Conservation (phyloP, 2,329 filamentous ascomycete species). For the Pseudogymnoascus sp. region DNA sequence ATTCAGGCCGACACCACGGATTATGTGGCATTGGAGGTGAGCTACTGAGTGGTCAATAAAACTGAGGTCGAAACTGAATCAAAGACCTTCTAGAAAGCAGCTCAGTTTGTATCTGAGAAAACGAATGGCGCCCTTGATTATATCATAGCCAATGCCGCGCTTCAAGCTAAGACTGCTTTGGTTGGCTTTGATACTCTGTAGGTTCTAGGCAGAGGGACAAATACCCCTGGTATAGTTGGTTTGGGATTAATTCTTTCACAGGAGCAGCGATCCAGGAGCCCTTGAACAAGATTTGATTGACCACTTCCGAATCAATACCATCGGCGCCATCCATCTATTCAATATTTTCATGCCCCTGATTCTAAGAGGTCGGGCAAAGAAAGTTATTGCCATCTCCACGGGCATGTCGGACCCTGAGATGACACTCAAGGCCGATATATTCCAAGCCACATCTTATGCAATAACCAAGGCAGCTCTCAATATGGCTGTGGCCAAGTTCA, state of each 20-base stretch:
- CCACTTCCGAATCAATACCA: constrained; percentile 38
- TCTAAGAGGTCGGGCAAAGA: constrained; percentile 41
- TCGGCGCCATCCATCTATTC: constrained; percentile 45
- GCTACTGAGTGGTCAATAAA: constrained; percentile 12
- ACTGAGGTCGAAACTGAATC: constrained; percentile 12
- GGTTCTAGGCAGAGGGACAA: constrained; percentile 17
- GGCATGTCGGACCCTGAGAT: constrained; percentile 40
- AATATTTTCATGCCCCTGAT: constrained; percentile 45
- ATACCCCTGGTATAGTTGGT: constrained; percentile 5
- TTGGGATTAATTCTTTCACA: constrained; percentile 15
- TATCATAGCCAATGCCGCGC: constrained; percentile 42
- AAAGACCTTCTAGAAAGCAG: constrained; percentile 17
- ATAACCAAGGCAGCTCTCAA: constrained; percentile 46
- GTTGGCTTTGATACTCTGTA: constrained; percentile 33
- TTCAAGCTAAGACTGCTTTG: constrained; percentile 24
- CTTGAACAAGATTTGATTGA: constrained; percentile 30
- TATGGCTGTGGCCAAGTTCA: constrained; percentile 44
- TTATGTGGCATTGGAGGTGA: constrained; percentile 15
- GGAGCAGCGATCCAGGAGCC: constrained; percentile 20
- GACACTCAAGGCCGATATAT: constrained; percentile 31
- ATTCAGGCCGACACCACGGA: constrained; percentile 17
- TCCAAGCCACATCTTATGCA: constrained; percentile 34
- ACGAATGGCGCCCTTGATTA: constrained; percentile 38
- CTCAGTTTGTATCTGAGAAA: constrained; percentile 24
- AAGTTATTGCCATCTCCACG: constrained; percentile 41